These are phyloP conservation scores for Ceraceosorus bombacis DNA, from an alignment of 1,284 basidiomycete genomes.

Conservation along the genomic window DNA sequence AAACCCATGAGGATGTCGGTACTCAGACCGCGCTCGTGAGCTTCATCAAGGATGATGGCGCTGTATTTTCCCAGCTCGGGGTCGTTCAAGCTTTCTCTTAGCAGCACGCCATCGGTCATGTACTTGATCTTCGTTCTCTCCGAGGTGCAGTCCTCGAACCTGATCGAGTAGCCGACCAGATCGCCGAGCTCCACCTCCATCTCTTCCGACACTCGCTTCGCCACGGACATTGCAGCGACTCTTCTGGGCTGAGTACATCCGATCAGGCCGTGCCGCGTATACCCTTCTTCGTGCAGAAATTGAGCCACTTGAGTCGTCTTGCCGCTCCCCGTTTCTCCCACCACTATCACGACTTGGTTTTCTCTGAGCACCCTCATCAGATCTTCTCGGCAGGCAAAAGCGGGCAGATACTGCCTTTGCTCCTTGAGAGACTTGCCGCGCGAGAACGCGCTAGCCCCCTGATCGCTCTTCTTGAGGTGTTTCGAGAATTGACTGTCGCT, in stretches of 20 bases:
- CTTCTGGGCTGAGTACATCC: constrained; percentile 95
- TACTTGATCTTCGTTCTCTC: constrained; percentile 83
- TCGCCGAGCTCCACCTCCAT: constrained; percentile 70
- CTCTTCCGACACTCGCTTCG: constrained; percentile 96
- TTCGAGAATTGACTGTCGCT: constrained; percentile 92
- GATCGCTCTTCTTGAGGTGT: constrained; percentile 57
- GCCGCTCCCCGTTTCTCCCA: constrained; percentile 91
- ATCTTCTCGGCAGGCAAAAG: constrained; percentile 94
- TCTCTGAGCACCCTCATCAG: constrained; percentile 82
- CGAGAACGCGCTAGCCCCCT: constrained; percentile 73
- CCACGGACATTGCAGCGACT: constrained; percentile 97
- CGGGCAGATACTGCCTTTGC: constrained; percentile 92
- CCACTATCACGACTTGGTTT: constrained; percentile 86
- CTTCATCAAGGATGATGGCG: constrained; percentile 92
- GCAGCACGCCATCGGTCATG: constrained; percentile 95
- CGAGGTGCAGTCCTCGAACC: constrained; percentile 93
- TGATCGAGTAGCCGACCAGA: constrained; percentile 89
- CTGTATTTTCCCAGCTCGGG: constrained; percentile 90
- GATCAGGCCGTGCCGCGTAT: constrained; percentile 75
- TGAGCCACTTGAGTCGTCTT: constrained; percentile 90
- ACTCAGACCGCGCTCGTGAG: constrained; percentile 88
- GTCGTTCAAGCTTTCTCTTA: constrained; percentile 90
- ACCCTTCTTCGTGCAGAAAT: constrained; percentile 91
- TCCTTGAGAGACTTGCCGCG: constrained; percentile 77
- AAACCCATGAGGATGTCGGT: constrained; percentile 97